phyloP scores from a whole-genome alignment of 192 early-diverging fungal genomes.

The Linnemannia schmuckeri region DNA sequence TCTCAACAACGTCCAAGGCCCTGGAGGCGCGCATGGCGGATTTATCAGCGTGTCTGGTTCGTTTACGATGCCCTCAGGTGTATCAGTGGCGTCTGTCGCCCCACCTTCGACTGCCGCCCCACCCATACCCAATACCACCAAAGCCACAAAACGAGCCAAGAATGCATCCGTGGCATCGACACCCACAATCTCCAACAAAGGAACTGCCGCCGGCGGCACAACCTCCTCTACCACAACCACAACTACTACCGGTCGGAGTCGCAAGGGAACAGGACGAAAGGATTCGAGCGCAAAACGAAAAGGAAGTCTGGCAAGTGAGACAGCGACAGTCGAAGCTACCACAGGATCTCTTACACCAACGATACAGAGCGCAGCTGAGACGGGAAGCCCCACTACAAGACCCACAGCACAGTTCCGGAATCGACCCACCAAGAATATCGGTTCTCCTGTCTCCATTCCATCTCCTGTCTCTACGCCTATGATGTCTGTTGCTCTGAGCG shows the following conservation, averaged over 20 bases:
- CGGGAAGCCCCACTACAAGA: neutral
- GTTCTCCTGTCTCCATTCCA: constrained; percentile 12
- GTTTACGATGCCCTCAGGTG: neutral
- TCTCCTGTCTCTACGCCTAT: constrained; percentile 6
- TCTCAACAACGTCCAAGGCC: neutral
- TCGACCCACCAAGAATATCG: neutral
- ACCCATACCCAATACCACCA: neutral
- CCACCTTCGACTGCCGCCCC: neutral
- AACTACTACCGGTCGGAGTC: neutral
- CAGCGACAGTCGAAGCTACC: neutral
- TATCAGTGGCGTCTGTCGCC: neutral
- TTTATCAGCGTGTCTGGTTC: neutral
- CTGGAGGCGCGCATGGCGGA: neutral
- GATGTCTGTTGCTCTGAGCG: neutral
- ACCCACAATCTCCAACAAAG: neutral
- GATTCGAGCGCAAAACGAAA: constrained; percentile 10
- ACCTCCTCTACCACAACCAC: neutral
- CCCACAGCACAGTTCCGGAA: neutral
- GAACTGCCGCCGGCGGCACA: neutral
- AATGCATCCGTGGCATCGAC: neutral
- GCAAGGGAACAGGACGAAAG: constrained; percentile 12
- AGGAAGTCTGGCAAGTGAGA: constrained; percentile 7
- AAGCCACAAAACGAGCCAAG: constrained; percentile 1
- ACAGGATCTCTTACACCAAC: neutral
- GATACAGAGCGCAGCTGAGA: neutral